Evolutionary conservation across 2,329 filamentous ascomycete species (phyloP).

Genomic region (Arthrinium phaeospermum): DNA sequence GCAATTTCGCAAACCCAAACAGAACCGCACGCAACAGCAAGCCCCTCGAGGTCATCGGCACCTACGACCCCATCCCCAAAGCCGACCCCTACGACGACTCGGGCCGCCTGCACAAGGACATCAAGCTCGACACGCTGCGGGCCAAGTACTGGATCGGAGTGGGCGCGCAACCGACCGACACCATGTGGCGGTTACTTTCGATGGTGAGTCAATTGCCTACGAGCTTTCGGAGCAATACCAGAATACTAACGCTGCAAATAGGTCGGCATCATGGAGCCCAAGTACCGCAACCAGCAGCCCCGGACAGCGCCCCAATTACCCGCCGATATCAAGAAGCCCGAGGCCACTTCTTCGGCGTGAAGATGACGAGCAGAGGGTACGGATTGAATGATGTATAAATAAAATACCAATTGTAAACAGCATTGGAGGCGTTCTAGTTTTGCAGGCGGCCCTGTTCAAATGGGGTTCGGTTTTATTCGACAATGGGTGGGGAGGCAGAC

Average conservation of each 20-base stretch:
- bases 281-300: slow-evolving; percentile 39
- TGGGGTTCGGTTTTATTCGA: not conserved
- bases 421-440: not conserved
- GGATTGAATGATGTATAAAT: not conserved
- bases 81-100: slow-evolving; percentile 63
- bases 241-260: slow-evolving; percentile 29
- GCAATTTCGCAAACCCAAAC: slow-evolving; percentile 18
- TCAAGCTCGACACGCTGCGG: slow-evolving; percentile 80
- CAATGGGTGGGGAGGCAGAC: not conserved
- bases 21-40: slow-evolving; percentile 87
- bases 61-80: slow-evolving; percentile 73
- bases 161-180: slow-evolving; percentile 90
- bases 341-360: slow-evolving; percentile 9
- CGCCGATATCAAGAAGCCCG: slow-evolving; percentile 20
- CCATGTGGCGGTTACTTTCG: slow-evolving; percentile 82
- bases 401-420: slow-evolving; percentile 24
- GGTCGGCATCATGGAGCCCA: slow-evolving; percentile 47
- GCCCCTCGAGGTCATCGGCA: slow-evolving; percentile 91
- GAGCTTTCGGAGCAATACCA: no score
- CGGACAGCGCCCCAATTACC: slow-evolving; percentile 35
- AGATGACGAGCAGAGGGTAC: not conserved
- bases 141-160: slow-evolving; percentile 97
- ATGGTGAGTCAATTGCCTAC: slow-evolving; percentile 66
- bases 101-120: slow-evolving; percentile 85
- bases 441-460: not conserved